Evolutionary conservation across 495 filamentous ascomycete species (phyloP).

Genomic region (Glarea lozoyensis): DNA sequence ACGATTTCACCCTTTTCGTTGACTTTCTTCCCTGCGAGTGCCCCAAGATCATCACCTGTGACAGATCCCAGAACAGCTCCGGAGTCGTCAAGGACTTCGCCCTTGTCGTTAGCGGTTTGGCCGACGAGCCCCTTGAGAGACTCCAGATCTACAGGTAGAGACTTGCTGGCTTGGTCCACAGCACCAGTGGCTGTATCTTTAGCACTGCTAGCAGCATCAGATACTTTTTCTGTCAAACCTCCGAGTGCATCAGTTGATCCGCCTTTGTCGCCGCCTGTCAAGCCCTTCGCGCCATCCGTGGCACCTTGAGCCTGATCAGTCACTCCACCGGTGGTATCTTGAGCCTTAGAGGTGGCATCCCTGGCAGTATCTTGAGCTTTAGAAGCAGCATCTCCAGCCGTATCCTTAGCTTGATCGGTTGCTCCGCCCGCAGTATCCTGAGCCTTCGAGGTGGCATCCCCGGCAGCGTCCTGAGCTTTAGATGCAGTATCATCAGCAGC

Average conservation of each 20-base stretch:
- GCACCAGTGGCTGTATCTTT: conserved; percentile 3
- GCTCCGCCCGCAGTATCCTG: neutral
- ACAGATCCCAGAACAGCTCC: conserved; percentile 23
- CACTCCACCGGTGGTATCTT: too few species aligned
- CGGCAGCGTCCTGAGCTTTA: conserved; percentile 1
- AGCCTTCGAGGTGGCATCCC: neutral
- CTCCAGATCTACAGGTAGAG: conserved; percentile 10
- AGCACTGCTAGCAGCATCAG: neutral
- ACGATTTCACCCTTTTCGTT: conserved; percentile 24
- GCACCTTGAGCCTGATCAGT: neutral
- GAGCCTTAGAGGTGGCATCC: neutral
- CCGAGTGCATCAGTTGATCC: neutral
- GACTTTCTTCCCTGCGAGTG: conserved; percentile 21
- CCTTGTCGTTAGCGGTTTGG: conserved; percentile 21
- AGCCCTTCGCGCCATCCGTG: too few species aligned
- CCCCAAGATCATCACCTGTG: conserved; percentile 11
- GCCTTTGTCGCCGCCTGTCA: too few species aligned
- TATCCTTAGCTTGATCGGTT: neutral
- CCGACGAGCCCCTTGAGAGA: conserved; percentile 10
- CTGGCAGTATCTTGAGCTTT: neutral
- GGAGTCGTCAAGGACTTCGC: conserved; percentile 20
- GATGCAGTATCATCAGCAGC: neutral
- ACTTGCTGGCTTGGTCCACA: neutral
- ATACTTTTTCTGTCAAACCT: neutral
- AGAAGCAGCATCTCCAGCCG: neutral